phyloP scores from a whole-genome alignment of 805 yeast genomes.

The Metahyphopichia silvanorum region DNA sequence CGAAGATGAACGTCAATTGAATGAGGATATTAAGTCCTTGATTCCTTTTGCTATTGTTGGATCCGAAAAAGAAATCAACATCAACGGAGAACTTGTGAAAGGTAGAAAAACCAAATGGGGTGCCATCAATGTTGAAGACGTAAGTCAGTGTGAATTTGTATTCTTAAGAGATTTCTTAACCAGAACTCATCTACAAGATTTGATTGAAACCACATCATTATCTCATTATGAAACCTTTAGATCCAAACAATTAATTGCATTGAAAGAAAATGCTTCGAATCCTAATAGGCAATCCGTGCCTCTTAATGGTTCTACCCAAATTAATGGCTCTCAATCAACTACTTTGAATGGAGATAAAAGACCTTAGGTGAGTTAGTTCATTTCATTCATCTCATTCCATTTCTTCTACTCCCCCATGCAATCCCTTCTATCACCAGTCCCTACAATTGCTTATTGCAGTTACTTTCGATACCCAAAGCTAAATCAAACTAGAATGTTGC shows the following conservation, averaged over 20 bases:
- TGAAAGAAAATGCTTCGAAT: slow-evolving; percentile 81
- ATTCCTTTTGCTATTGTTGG: slow-evolving; percentile 96
- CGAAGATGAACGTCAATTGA: slow-evolving; percentile 70
- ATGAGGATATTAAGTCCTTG: slow-evolving; percentile 65
- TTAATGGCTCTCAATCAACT: too few relatives aligned
- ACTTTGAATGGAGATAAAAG: too few relatives aligned
- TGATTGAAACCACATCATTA: slow-evolving; percentile 86
- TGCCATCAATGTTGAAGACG: slow-evolving; percentile 87
- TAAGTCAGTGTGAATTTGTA: slow-evolving; percentile 92
- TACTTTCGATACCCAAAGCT: too few relatives aligned
- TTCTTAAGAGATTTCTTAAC: slow-evolving; percentile 91
- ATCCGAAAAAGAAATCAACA: slow-evolving; percentile 70
- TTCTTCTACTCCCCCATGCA: too few relatives aligned
- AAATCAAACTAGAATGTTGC: too few relatives aligned
- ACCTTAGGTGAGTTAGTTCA: too few relatives aligned
- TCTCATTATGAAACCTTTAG: slow-evolving; percentile 92
- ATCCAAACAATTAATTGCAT: slow-evolving; percentile 87
- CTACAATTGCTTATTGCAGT: too few relatives aligned
- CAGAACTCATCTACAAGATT: slow-evolving; percentile 92
- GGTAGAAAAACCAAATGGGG: slow-evolving; percentile 97
- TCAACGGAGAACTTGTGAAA: slow-evolving; percentile 76
- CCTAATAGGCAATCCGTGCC: slow-evolving; percentile 34
- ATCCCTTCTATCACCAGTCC: too few relatives aligned
- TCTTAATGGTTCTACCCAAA: slow-evolving; percentile 1
- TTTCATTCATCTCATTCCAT: too few relatives aligned